Conservation (phyloP, 495 filamentous ascomycete species). For the Talaromyces adpressus region DNA sequence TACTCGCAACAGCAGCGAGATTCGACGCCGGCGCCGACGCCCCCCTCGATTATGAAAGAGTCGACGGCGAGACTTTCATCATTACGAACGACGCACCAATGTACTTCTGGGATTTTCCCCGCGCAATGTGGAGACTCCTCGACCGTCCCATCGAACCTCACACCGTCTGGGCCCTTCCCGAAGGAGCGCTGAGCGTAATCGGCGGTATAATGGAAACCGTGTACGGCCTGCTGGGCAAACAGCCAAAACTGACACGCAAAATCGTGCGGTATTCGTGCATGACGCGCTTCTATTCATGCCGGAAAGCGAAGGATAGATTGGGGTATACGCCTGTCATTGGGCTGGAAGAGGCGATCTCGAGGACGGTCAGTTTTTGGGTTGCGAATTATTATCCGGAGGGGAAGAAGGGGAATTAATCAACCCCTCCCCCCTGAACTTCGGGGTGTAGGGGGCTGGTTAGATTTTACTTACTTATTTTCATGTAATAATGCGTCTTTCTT, state of each 20-base stretch:
- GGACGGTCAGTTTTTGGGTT: constrained; percentile 59
- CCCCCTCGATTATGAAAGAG: constrained; percentile 66
- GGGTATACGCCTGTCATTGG: constrained; percentile 70
- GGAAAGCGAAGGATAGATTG: constrained; percentile 74
- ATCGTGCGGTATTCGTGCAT: constrained; percentile 70
- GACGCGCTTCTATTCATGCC: constrained; percentile 77
- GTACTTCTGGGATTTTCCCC: constrained; percentile 94
- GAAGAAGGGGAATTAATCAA: constrained; percentile 39
- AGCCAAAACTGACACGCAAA: constrained; percentile 66
- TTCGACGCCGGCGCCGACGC: constrained; percentile 45
- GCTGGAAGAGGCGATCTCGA: constrained; percentile 66
- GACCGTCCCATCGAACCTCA: constrained; percentile 56
- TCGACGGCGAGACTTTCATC: constrained; percentile 93
- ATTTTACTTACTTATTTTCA: neutral
- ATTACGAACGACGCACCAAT: constrained; percentile 88
- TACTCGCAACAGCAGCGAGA: constrained; percentile 50
- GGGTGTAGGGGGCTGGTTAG: neutral
- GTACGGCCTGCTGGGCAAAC: constrained; percentile 60
- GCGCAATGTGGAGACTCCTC: constrained; percentile 69
- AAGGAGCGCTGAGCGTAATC: constrained; percentile 54
- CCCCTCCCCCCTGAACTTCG: no score
- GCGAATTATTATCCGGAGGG: constrained; percentile 35
- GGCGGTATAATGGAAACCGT: constrained; percentile 65
- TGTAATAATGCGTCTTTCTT: neutral
- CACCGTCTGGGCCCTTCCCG: constrained; percentile 62